phyloP scores from a whole-genome alignment of 352 stramenopile species.

The Globisporangium spiculum region DNA sequence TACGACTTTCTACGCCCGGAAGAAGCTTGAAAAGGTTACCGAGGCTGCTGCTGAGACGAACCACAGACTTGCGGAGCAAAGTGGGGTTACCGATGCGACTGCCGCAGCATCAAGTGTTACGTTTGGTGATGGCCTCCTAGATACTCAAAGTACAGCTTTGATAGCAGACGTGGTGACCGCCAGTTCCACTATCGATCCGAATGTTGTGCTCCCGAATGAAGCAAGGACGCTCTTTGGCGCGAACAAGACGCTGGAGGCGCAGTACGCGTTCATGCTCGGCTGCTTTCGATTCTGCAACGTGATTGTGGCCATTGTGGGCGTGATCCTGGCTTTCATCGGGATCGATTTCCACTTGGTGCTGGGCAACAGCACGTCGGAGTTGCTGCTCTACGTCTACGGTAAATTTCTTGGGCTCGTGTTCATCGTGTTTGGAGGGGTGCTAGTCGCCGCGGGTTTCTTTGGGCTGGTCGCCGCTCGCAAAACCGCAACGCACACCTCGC shows the following conservation, averaged over 20 bases:
- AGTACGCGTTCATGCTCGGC: conserved; percentile 34
- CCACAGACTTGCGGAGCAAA: conserved; percentile 7
- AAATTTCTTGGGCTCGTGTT: conserved; percentile 32
- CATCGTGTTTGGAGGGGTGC: conserved; percentile 20
- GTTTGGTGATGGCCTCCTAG: not conserved
- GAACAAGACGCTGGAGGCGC: conserved; percentile 23
- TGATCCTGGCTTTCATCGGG: conserved; percentile 45
- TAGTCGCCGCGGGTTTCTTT: conserved; percentile 24
- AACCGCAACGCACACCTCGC: conserved; percentile 28
- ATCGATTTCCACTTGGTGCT: conserved; percentile 52
- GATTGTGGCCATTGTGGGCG: conserved; percentile 30
- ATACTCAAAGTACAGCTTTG: not conserved
- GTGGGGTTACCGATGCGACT: not conserved
- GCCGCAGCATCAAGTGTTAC: not conserved
- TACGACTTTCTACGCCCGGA: conserved; percentile 36
- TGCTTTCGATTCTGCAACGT: conserved; percentile 36
- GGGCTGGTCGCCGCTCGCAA: conserved; percentile 25
- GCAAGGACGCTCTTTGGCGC: conserved; percentile 46
- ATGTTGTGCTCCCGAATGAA: conserved; percentile 38
- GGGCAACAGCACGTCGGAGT: conserved; percentile 46
- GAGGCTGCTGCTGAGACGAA: not conserved
- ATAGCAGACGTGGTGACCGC: conserved; percentile 12
- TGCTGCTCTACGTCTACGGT: conserved; percentile 50
- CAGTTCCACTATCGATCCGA: not conserved
- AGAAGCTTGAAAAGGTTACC: conserved; percentile 21